These are phyloP conservation scores for Cocos nucifera DNA, from an alignment of 176 grass and related monocot genomes.

Conservation along the genomic window DNA sequence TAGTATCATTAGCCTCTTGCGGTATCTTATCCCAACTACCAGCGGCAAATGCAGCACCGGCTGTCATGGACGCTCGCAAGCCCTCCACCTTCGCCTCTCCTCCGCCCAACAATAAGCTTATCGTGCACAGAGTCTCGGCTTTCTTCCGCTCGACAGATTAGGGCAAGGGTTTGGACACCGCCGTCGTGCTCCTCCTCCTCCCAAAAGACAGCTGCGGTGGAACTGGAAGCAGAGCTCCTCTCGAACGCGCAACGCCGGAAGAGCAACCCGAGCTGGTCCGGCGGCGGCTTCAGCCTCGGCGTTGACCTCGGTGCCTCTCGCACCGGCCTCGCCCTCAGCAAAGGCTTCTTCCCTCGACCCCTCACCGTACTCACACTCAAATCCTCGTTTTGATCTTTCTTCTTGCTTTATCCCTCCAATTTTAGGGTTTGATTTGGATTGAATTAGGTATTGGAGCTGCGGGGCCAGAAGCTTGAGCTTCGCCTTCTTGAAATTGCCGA, in stretches of 20 bases:
- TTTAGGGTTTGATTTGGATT: constrained; percentile 6
- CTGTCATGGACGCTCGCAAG: background rate
- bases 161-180: background rate
- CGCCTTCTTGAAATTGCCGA: constrained; percentile 56
- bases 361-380: constrained; percentile 35
- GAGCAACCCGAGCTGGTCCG: constrained; percentile 42
- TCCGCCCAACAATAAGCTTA: background rate
- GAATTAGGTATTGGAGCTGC: constrained; percentile 55
- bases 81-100: background rate
- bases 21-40: too few species aligned
- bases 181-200: constrained; percentile 4
- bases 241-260: constrained; percentile 62
- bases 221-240: constrained; percentile 22
- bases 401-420: background rate
- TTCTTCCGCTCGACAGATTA: background rate
- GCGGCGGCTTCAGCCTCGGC: constrained; percentile 72
- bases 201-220: background rate
- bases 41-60: too few species aligned
- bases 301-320: constrained; percentile 52
- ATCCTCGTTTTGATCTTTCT: background rate
- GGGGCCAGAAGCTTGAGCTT: constrained; percentile 59
- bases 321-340: constrained; percentile 65
- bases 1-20: too few species aligned
- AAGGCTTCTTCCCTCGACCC: constrained; percentile 51
- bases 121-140: too few species aligned